Base-by-base conservation (phyloP, 306 rosid genomes). In the Vachellia pachyceras region DNA sequence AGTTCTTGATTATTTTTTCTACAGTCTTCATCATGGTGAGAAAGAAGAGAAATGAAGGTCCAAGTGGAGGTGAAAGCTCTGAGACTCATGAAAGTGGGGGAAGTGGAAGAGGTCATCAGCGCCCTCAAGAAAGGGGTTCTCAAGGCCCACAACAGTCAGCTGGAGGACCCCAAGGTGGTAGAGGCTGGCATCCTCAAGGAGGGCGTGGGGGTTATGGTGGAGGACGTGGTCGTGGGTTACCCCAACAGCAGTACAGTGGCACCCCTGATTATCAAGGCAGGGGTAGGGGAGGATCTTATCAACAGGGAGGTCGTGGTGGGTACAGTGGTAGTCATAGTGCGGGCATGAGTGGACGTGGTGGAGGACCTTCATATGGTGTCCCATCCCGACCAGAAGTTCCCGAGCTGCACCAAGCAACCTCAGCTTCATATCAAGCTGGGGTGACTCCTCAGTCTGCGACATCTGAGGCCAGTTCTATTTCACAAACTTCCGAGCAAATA, bases 331-430 rank as follows among this genome's bases (percentile, higher is more conserved):
- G 88, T n/a, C 88, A 79, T n/a, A 29, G 89, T 39, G 92, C 86
- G 10, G 86, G 83, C 47, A 13, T 45, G 40, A 77, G 89, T 54
- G 89, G 89, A 77, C 88, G 86, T 5, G 89, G 85, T 46, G 84
- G 85, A 69, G 91, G 90, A 66, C 85, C 98, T 72, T 80, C 97
- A 10, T 79, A 85, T 33, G 92, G 89, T 57, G 97, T 93, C 40
- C 90, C 94, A 45, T 78, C 97, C 25, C 85, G 91, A 79, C 90
- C 93, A 33, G 92, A 83, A 23, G 77, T 77, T 41, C 94, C 98
- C 99, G 98, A 92, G 89, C 97, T 96, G 99, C 97, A 94, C 97
- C 99, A 96, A 96, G 99, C 99, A 55, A 86, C 94, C 87, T 86
- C 92, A 76, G 96, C 80, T 79, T 86, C 82, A 6, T 80, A 84